A percentile compares a stretch with the other conserved stretches of the same genome.
phyloP scores from a whole-genome alignment of 345 rosid species.

The Populus davidiana region DNA sequence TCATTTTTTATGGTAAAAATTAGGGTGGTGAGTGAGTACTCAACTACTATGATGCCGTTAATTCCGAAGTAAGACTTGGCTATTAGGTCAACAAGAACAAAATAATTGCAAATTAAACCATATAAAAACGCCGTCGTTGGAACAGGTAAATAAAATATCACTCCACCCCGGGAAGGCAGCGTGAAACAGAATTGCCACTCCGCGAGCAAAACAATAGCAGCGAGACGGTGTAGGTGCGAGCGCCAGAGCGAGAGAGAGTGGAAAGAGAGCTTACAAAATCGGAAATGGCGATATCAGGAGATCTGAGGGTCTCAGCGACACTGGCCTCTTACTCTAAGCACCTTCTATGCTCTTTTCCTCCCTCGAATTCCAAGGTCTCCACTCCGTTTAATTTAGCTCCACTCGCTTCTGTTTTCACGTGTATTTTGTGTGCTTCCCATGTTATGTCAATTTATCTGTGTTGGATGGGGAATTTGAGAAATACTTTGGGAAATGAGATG shows the following conservation, averaged over 20 bases:
- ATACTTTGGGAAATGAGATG: not conserved
- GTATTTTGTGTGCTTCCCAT: not conserved
- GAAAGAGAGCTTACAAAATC: not conserved
- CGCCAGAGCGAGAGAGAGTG: not conserved
- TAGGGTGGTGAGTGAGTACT: not conserved
- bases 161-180: not conserved
- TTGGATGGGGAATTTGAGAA: not conserved
- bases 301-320: conserved; percentile 64
- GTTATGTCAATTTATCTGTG: conserved; percentile 5
- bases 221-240: not conserved
- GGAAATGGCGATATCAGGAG: conserved; percentile 60
- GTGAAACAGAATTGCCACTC: not conserved
- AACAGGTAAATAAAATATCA: too few relatives aligned
- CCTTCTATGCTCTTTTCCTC: conserved; percentile 43
- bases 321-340: conserved; percentile 49
- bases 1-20: too few relatives aligned
- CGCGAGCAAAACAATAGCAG: not conserved
- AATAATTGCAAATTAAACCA: not conserved
- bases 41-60: not conserved
- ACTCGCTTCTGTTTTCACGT: not conserved
- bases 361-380: conserved; percentile 54
- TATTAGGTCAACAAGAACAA: not conserved
- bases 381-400: not conserved
- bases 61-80: not conserved
- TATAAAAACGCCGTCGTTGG: conserved; percentile 1